phyloP scores from a whole-genome alignment of 257 asterid genomes.

The Nicotiana tabacum region DNA sequence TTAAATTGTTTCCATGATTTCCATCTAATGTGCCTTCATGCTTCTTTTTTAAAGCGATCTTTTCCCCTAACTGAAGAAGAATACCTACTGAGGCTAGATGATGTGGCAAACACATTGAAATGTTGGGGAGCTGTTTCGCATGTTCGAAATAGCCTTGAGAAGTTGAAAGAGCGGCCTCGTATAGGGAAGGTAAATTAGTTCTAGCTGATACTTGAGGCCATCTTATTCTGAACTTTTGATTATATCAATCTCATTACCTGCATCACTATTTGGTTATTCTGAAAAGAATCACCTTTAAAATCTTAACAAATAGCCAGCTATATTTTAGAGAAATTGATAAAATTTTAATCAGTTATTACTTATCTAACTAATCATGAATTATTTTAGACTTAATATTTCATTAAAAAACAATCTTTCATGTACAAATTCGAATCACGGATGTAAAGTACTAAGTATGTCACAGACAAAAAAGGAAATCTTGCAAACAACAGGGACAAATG shows the following conservation, averaged over 20 bases:
- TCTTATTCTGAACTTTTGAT: too few relatives aligned
- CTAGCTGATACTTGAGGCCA: not conserved
- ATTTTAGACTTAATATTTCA: too few relatives aligned
- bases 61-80: constrained; percentile 95
- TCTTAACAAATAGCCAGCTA: not conserved
- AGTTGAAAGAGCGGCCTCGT: constrained; percentile 87
- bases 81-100: constrained; percentile 89
- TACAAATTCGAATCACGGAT: too few relatives aligned
- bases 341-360: too few relatives aligned
- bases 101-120: constrained; percentile 80
- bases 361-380: too few relatives aligned
- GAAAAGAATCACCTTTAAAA: not conserved
- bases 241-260: not conserved
- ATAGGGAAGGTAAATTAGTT: constrained; percentile 59
- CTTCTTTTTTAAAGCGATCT: constrained; percentile 52
- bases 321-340: not conserved
- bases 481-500: not conserved
- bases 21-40: constrained; percentile 22
- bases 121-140: constrained; percentile 99
- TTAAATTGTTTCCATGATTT: not conserved
- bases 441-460: too few relatives aligned
- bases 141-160: constrained; percentile 69
- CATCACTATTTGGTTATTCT: not conserved
- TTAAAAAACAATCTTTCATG: too few relatives aligned
- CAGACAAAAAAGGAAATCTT: too few relatives aligned